Base-by-base conservation (phyloP, 768 basidiomycete genomes). In the Boletus eberwhitei region DNA sequence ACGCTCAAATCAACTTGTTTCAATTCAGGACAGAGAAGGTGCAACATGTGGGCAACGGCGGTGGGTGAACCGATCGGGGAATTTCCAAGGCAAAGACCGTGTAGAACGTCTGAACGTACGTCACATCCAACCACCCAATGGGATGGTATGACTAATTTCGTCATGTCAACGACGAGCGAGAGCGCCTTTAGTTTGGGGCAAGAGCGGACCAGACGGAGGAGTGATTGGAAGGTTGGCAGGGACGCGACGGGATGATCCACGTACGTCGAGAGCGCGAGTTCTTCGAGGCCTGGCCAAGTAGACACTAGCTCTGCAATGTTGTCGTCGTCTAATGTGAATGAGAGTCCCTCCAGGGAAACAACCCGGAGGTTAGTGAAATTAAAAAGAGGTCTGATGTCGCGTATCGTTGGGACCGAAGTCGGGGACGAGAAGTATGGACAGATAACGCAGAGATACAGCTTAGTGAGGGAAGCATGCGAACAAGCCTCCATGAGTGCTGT, bases 101-200 rank as follows among this genome's bases (percentile, higher is more conserved):
- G 22, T 2, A 67, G 52, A 2, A 42, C 14, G 13, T 35, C 41
- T 0, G 61, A 58, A 26, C 42, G 50, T 6, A 40, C 26, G 31
- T 53, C 43, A 0, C 22, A 8, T 21, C 4, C 36, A 14, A 37
- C 16, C 11, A 43, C 11, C 22, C 6, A 21, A 19, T 26, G 17
- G 13, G 39, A 26, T 1, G 38, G 16, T 1, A 22, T 17, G 29
- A 11, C 0, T n/a, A 41, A 7, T 9, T n/a, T 32, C 5, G 57
- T 64, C 19, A 54, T 40, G 40, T 67, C 65, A 2, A 70, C n/a
- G 39, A 70, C 68, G 31, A 67, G 63, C 5, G 68, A 42, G 48
- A 67, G 60, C 2, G 48, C 22, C 3, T 31, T 48, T 3, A 70
- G 48, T 31, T 46, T 37, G 0, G 63, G 58, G 24, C 63, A 67